Percentiles rank a stretch among this genome's conserved stretches.
These are phyloP conservation scores for Fagus sylvatica DNA, from an alignment of 306 rosid species.

Conservation along the genomic window DNA sequence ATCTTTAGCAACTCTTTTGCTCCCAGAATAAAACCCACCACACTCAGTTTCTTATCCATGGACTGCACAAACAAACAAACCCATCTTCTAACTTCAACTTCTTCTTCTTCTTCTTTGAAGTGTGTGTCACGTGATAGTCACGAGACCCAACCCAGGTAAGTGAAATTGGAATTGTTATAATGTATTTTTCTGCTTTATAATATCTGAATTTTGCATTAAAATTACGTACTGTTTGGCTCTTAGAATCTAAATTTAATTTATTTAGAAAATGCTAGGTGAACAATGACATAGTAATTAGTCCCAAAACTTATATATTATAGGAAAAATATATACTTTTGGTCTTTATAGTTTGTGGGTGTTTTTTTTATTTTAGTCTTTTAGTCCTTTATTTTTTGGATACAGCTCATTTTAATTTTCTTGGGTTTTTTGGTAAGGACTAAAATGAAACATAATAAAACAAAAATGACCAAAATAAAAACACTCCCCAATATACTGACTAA, in stretches of 20 bases:
- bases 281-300: background rate
- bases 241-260: background rate
- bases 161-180: background rate
- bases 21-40: too few relatives aligned
- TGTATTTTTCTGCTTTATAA: background rate
- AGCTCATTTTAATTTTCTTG: too few relatives aligned
- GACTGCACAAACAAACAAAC: constrained; percentile 7
- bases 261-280: background rate
- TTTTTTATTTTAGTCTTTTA: background rate
- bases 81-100: background rate
- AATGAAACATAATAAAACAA: too few relatives aligned
- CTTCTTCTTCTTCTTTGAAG: background rate
- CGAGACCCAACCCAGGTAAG: constrained; percentile 1
- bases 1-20: too few relatives aligned
- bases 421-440: too few relatives aligned
- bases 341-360: background rate
- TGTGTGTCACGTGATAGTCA: constrained; percentile 12
- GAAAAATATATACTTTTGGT: too few relatives aligned
- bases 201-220: background rate
- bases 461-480: too few relatives aligned
- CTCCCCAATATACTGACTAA: too few relatives aligned
- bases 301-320: too few relatives aligned
- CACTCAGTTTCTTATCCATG: constrained; percentile 8
- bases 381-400: too few relatives aligned
- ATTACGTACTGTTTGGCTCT: background rate